These are phyloP conservation scores for Calonectria pteridis DNA, from an alignment of 2,329 filamentous ascomycete genomes.

Conservation along the genomic window DNA sequence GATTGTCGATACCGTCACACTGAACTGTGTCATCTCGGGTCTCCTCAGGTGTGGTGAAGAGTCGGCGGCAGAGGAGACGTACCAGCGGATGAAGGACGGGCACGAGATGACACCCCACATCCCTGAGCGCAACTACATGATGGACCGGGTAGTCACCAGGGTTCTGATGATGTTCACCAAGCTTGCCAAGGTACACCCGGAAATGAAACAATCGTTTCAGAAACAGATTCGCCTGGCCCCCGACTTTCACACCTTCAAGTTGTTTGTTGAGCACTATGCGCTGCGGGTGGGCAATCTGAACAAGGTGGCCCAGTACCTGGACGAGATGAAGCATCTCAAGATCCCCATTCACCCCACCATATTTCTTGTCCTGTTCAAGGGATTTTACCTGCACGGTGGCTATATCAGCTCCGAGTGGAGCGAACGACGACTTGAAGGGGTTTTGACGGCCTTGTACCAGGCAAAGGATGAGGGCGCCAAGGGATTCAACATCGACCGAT, in stretches of 20 bases:
- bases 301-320: conserved; percentile 77
- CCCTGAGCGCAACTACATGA: conserved; percentile 60
- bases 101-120: conserved; percentile 56
- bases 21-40: conserved; percentile 88
- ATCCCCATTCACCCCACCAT: conserved; percentile 80
- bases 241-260: conserved; percentile 82
- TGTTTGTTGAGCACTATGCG: conserved; percentile 83
- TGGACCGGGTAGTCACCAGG: conserved; percentile 64
- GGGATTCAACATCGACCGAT: conserved; percentile 66
- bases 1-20: conserved; percentile 85
- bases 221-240: conserved; percentile 75
- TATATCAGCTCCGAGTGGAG: conserved; percentile 77
- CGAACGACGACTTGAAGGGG: conserved; percentile 72
- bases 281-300: conserved; percentile 77
- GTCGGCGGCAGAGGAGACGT: conserved; percentile 82
- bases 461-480: conserved; percentile 62
- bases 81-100: conserved; percentile 83
- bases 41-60: conserved; percentile 83
- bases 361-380: conserved; percentile 85
- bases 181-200: conserved; percentile 66
- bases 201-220: conserved; percentile 69
- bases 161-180: conserved; percentile 70
- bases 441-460: conserved; percentile 74
- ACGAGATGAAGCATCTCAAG: conserved; percentile 81
- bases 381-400: conserved; percentile 81